Evolutionary conservation across 345 rosid species (phyloP).

Genomic region (Eucalyptus virginea): DNA sequence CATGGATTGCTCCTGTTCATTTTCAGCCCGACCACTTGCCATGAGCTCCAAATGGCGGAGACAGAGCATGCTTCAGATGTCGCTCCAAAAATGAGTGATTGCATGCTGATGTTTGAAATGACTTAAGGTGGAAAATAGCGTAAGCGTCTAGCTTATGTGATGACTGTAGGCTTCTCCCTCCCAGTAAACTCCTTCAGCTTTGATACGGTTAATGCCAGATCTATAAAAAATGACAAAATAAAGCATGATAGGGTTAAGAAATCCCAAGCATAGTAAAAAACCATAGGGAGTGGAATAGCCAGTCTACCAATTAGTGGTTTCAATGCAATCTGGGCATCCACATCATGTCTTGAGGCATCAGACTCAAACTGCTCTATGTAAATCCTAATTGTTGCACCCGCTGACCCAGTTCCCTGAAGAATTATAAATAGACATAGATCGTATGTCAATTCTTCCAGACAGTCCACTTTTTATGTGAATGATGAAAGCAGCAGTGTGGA

Average conservation of each 20-base stretch:
- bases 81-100: background rate
- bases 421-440: background rate
- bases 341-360: slow-evolving; percentile 69
- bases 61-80: background rate
- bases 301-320: slow-evolving; percentile 77
- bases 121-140: background rate
- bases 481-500: background rate
- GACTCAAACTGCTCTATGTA: slow-evolving; percentile 81
- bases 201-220: slow-evolving; percentile 74
- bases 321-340: slow-evolving; percentile 81
- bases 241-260: background rate
- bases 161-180: slow-evolving; percentile 93
- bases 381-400: slow-evolving; percentile 83
- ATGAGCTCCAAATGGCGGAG: background rate
- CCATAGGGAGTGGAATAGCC: background rate
- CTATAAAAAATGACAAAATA: slow-evolving; percentile 24
- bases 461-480: background rate
- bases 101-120: background rate
- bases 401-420: slow-evolving; percentile 87
- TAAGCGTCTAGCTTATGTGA: slow-evolving; percentile 30
- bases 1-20: background rate
- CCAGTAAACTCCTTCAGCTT: slow-evolving; percentile 87
- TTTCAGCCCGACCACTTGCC: background rate
- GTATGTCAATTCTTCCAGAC: background rate
- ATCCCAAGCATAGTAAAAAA: background rate